Base-by-base conservation (phyloP, 164 flowering plant species). In the Santalum album region DNA sequence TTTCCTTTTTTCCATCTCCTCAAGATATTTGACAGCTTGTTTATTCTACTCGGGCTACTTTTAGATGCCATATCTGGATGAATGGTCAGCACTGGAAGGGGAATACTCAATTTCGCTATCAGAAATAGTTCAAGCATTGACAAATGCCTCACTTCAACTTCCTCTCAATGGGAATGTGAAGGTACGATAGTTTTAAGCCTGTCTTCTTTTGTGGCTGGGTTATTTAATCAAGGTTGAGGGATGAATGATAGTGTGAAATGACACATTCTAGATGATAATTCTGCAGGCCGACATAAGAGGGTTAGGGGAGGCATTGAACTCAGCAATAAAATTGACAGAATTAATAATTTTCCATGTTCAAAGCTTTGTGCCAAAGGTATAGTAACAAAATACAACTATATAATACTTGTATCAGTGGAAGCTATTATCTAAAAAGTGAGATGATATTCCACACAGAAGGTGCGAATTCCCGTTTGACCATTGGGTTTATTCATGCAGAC, bases 41-140 rank as follows among this genome's bases (percentile, higher is more conserved):
- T 20, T 38, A n/a, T 1, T 43, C 27, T 20, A 9, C 11, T 43
- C 21, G 46, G 39, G 20, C 3, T 24, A 7, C 12, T 54, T 69
- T 53, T 40, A 86, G 92, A 74, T 76, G 73, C 86, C 85, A 50
- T 70, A 66, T 68, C 66, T 90, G 69, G 86, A 80, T 14, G 74
- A 75, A 47, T 90, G 98, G 96, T 60, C 74, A 25, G 58, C 63
- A 29, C 19, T 87, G 45, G 88, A 83, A 74, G 79, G 25, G 49
- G 86, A 79, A 16, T 83, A 80, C 60, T 61, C 72, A 27, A 48
- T 20, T 62, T 76, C 86, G 49, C 49, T 90, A 40, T 74, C 82
- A 36, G 96, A 71, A 59, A 60, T 59, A 32, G 65, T 56, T 40
- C 73, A 75, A 62, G 86, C 91, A 39, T 75, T 90, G 75, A 44